phyloP scores from a whole-genome alignment of 2,329 filamentous ascomycete genomes.

The Penicillium brevicompactum region DNA sequence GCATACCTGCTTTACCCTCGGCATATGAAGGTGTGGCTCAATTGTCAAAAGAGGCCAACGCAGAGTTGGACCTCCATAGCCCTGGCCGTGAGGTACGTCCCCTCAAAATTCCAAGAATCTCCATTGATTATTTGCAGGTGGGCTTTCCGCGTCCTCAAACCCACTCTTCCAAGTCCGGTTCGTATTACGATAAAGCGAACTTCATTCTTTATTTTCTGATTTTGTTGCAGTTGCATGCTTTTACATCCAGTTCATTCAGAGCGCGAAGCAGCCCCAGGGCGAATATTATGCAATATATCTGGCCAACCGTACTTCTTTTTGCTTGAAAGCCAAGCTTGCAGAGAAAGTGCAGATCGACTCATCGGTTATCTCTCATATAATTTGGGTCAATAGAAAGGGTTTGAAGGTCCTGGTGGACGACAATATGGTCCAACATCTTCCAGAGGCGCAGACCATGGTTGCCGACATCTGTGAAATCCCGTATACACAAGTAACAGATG shows the following conservation, averaged over 20 bases:
- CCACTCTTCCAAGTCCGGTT: no score
- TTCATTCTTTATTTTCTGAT: no score
- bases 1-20: slow-evolving; percentile 32
- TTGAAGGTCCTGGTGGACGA: slow-evolving; percentile 83
- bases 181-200: no score
- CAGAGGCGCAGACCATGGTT: background rate
- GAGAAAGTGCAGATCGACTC: slow-evolving; percentile 77
- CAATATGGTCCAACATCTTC: slow-evolving; percentile 2
- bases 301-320: slow-evolving; percentile 68
- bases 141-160: no score
- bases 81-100: slow-evolving; percentile 5
- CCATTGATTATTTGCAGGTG: no score
- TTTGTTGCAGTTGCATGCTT: slow-evolving; percentile 71
- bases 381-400: slow-evolving; percentile 70
- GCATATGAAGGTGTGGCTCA: slow-evolving; percentile 7
- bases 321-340: slow-evolving; percentile 70
- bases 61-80: background rate
- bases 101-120: background rate
- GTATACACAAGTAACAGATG: no score
- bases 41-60: slow-evolving; percentile 23
- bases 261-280: slow-evolving; percentile 53
- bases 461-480: background rate
- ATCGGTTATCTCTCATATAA: slow-evolving; percentile 66
- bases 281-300: slow-evolving; percentile 83
- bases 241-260: slow-evolving; percentile 65